Base-by-base conservation (phyloP, 2,329 filamentous ascomycete genomes). In the Arthrobotrys conoides region DNA sequence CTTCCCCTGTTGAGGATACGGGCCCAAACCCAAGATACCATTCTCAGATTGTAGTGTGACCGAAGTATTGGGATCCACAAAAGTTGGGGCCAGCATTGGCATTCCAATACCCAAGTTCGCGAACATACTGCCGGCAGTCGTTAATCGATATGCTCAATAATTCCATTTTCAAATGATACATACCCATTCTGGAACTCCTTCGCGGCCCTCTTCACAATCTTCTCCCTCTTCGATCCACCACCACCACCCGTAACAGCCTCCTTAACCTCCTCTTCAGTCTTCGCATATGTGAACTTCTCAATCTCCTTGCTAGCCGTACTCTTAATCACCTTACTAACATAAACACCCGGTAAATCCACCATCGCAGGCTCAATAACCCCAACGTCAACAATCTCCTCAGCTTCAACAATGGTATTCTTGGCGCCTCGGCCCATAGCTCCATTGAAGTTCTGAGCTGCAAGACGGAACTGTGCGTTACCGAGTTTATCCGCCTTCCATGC, bases 41-140 rank as follows among this genome's bases (percentile, higher is more conserved):
- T 96, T 96, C 85, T 96, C 93, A 0, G 91, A 93, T 84, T 96
- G 93, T 51, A 96, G 88, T 55, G 89, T 93, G 33, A 97, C 93
- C 77, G 91, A 89, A 16, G 90, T 88, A 64, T 88, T 88, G 0
- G 88, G 84, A 0, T 91, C 89, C 5, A 96, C 85, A 83, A 92
- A 94, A 0, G 90, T 91, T 0, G 93, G 92, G 0, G 93, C 92
- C n/a, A 96, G 87, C 14, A 93, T 96, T 0, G 93, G 93, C 83
- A 97, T 93, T n/a, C 93, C 89, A 75, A 95, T 91, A 18, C 92
- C 92, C 0, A 95, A 86, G 83, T 95, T 95, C 20, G 92, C 92
- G 83, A 94, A 94, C 86, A 82, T 82, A 5, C 76, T 79, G 20
- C 14, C 12, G 16, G 14, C 41, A 14, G 24, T 18, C 8, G 27